These are phyloP conservation scores for Pleurozium schreberi DNA, from an alignment of 225 moss, liverwort and hornwort species.

Conservation along the genomic window DNA sequence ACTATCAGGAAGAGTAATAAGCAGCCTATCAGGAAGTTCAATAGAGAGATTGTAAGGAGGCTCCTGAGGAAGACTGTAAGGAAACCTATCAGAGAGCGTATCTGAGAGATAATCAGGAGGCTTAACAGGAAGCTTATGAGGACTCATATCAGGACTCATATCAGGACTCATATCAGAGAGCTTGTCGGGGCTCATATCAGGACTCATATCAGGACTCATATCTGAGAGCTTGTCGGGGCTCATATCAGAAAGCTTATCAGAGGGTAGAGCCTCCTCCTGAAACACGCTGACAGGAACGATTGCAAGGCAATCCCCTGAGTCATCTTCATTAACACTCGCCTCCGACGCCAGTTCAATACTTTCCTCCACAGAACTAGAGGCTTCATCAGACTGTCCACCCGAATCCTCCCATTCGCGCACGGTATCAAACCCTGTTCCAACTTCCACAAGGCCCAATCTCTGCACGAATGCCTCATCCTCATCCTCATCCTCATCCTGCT, in stretches of 20 bases:
- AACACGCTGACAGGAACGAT: not conserved
- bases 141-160: not conserved
- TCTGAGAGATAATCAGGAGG: not conserved
- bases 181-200: not conserved
- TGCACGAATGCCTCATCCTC: not conserved
- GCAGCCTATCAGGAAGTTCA: not conserved
- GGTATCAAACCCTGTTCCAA: not conserved
- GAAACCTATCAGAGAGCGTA: not conserved
- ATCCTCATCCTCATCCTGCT: not conserved
- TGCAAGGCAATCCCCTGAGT: not conserved
- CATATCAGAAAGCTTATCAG: not conserved
- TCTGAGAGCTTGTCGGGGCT: not conserved
- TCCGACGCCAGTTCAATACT: not conserved
- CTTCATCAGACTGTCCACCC: not conserved
- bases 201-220: not conserved
- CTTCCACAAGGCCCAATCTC: not conserved
- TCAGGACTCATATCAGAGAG: not conserved
- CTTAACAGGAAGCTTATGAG: not conserved
- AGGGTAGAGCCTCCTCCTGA: not conserved
- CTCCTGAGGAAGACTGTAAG: not conserved
- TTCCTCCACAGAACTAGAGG: not conserved
- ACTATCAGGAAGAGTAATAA: not conserved
- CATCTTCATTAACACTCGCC: not conserved
- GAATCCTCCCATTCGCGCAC: conserved; percentile 1
- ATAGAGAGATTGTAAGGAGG: not conserved